A percentile compares a stretch with the other conserved stretches of the same genome.
phyloP scores from a whole-genome alignment of 176 grass and related monocot species.

The Stipa capillata region DNA sequence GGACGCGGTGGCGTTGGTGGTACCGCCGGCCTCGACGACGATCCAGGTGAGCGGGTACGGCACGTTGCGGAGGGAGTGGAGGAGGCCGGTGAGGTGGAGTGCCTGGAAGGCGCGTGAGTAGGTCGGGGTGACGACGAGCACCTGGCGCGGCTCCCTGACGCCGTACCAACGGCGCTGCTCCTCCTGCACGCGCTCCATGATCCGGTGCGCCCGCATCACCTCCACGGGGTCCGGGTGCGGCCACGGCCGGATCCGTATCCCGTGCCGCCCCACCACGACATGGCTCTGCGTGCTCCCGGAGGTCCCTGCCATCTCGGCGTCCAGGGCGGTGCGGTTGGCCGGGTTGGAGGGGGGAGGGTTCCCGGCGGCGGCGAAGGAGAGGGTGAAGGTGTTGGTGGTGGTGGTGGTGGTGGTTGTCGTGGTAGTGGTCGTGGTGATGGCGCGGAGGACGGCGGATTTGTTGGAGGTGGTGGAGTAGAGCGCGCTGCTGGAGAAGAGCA shows the following conservation, averaged over 20 bases:
- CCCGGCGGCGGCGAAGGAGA: slow-evolving; percentile 41
- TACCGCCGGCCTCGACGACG: slow-evolving; percentile 79
- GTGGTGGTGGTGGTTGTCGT: slow-evolving; percentile 18
- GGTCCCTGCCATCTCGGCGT: too few relatives aligned
- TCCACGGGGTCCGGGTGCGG: slow-evolving; percentile 83
- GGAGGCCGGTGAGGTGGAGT: slow-evolving; percentile 77
- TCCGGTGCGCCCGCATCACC: slow-evolving; percentile 75
- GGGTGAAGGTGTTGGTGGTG: slow-evolving; percentile 69
- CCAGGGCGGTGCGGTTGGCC: slow-evolving; percentile 12
- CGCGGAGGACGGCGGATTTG: slow-evolving; percentile 19
- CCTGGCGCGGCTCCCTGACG: slow-evolving; percentile 50
- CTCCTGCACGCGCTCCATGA: slow-evolving; percentile 82
- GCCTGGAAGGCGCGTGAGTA: slow-evolving; percentile 79
- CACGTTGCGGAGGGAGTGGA: slow-evolving; percentile 72
- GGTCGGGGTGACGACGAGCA: slow-evolving; percentile 71
- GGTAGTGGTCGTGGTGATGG: slow-evolving; percentile 38
- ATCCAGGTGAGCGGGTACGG: slow-evolving; percentile 85
- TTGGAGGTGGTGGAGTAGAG: slow-evolving; percentile 45
- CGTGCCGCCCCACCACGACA: slow-evolving; percentile 78
- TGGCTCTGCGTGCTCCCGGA: slow-evolving; percentile 56
- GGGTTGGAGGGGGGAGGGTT: slow-evolving; percentile 27
- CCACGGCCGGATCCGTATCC: slow-evolving; percentile 90
- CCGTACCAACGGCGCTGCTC: slow-evolving; percentile 85
- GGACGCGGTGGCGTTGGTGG: slow-evolving; percentile 61
- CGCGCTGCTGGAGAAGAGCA: slow-evolving; percentile 63